phyloP scores from a whole-genome alignment of 106 monocot species.

The Dioscorea alata region DNA sequence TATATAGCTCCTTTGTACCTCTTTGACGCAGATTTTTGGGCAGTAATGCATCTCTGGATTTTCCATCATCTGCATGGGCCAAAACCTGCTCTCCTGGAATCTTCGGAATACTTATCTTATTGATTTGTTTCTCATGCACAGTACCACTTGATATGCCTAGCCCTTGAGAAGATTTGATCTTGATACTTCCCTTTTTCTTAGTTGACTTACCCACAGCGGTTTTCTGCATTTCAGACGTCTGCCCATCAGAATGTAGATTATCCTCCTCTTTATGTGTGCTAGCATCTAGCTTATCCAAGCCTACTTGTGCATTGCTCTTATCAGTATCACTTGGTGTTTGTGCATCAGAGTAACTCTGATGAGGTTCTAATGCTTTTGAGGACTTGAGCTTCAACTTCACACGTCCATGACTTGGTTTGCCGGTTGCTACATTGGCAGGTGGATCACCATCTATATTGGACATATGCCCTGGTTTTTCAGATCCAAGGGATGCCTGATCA shows the following conservation, averaged over 20 bases:
- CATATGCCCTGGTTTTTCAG: slow-evolving; percentile 17
- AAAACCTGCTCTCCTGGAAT: slow-evolving; percentile 5
- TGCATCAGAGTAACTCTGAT: slow-evolving; percentile 29
- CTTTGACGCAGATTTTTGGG: slow-evolving; percentile 21
- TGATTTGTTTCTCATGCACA: slow-evolving; percentile 19
- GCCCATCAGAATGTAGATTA: slow-evolving; percentile 48
- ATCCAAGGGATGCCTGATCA: slow-evolving; percentile 19
- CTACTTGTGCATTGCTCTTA: slow-evolving; percentile 27
- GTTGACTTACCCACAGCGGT: slow-evolving; percentile 17
- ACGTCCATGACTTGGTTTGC: slow-evolving; percentile 40
- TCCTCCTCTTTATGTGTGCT: slow-evolving; percentile 37
- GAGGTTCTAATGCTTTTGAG: slow-evolving; percentile 36
- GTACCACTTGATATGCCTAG: slow-evolving; percentile 20
- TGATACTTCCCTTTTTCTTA: slow-evolving; percentile 73
- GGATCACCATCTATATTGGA: slow-evolving; percentile 18
- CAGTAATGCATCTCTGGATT: slow-evolving; percentile 11
- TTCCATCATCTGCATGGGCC: slow-evolving; percentile 29
- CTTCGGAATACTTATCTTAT: slow-evolving; percentile 18
- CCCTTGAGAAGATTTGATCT: slow-evolving; percentile 68
- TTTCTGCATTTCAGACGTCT: slow-evolving; percentile 35
- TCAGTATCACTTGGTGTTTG: slow-evolving; percentile 43
- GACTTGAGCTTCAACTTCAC: slow-evolving; percentile 83
- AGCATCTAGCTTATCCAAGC: slow-evolving; percentile 14
- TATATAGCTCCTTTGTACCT: slow-evolving; percentile 18
- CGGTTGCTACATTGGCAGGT: slow-evolving; percentile 17